Base-by-base conservation (phyloP, 2,329 filamentous ascomycete genomes). In the Chaetomiaceae sp. region DNA sequence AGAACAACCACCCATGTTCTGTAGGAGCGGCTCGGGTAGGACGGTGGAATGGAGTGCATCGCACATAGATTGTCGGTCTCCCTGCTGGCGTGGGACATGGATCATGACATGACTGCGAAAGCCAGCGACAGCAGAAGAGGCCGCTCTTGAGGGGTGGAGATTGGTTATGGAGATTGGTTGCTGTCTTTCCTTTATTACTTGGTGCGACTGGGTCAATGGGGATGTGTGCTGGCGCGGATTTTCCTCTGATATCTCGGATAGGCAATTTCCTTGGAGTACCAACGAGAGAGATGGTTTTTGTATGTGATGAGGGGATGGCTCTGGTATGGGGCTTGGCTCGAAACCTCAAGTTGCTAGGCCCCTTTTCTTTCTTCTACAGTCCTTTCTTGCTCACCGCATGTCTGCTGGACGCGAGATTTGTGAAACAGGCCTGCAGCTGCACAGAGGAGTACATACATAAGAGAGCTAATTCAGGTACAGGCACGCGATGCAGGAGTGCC, bases 1-100 rank as follows among this genome's bases (percentile, higher is more conserved):
- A 51, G 14, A n/a, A 25, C 51, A 56, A 58, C 51, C 55, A 58
- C 56, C 59, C 53, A 53, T 54, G 44, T 58, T 48, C 54, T 59
- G 58, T 58, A 48, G 46, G 44, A 30, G 52, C 38, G 57, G 53
- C 44, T 39, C 44, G 37, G 41, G 3, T 16, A 41, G 35, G 34
- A 47, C 20, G 17, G 27, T 44, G 46, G 44, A 47, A 44, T 42
- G 35, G 23, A 38, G 34, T 23, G 34, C 41, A 43, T 41, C 25
- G 38, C 27, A 54, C 17, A 48, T 44, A 34, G 33, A 46, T 43
- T 49, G 53, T 48, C 49, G 41, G 46, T 45, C 48, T 55, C 52
- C 58, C 44, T 56, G 40, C 54, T 50, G 56, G 60, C 51, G 59
- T 58, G 59, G 57, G 59, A 58, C 42, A 60, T 53, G 61, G 61